These are phyloP conservation scores for Suillus clintonianus DNA, from an alignment of 768 basidiomycete genomes.

Conservation along the genomic window DNA sequence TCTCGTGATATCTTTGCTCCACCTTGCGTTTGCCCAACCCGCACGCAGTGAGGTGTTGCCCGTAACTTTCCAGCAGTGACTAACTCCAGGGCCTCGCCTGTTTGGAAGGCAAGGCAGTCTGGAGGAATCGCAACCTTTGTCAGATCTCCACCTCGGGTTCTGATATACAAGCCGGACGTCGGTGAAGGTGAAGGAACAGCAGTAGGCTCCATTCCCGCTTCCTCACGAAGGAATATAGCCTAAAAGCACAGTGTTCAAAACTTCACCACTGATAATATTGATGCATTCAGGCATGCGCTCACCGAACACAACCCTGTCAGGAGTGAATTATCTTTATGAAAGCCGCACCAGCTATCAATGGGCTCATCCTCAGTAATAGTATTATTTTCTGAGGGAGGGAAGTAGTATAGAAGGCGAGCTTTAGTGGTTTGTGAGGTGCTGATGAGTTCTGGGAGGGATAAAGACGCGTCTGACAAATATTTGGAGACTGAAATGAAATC, in stretches of 20 bases:
- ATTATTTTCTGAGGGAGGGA: slow-evolving; percentile 59
- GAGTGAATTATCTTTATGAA: slow-evolving; percentile 89
- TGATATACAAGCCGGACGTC: slow-evolving; percentile 88
- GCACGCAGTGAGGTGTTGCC: slow-evolving; percentile 95
- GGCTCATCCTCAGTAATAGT: slow-evolving; percentile 54
- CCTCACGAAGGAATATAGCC: slow-evolving; percentile 82
- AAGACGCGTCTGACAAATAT: slow-evolving; percentile 59
- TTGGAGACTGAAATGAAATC: slow-evolving; percentile 45
- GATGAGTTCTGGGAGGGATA: slow-evolving; percentile 75
- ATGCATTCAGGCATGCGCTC: slow-evolving; percentile 22
- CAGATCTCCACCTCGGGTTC: slow-evolving; percentile 75
- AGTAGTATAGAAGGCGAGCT: slow-evolving; percentile 95
- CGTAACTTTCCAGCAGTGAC: slow-evolving; percentile 79
- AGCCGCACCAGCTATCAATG: slow-evolving; percentile 92
- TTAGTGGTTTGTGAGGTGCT: slow-evolving; percentile 80
- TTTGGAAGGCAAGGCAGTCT: slow-evolving; percentile 92
- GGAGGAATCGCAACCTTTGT: slow-evolving; percentile 85
- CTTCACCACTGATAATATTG: slow-evolving; percentile 1
- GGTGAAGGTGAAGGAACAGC: slow-evolving; percentile 69
- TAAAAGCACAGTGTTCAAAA: slow-evolving; percentile 26
- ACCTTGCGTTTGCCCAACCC: slow-evolving; percentile 53
- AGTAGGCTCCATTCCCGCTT: slow-evolving; percentile 39
- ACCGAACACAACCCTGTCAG: slow-evolving; percentile 93
- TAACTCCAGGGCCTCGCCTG: slow-evolving; percentile 92
- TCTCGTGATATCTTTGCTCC: slow-evolving; percentile 68